Evolutionary conservation across 2,329 filamentous ascomycete species (phyloP).

Genomic region (Cladorrhinum sp.): DNA sequence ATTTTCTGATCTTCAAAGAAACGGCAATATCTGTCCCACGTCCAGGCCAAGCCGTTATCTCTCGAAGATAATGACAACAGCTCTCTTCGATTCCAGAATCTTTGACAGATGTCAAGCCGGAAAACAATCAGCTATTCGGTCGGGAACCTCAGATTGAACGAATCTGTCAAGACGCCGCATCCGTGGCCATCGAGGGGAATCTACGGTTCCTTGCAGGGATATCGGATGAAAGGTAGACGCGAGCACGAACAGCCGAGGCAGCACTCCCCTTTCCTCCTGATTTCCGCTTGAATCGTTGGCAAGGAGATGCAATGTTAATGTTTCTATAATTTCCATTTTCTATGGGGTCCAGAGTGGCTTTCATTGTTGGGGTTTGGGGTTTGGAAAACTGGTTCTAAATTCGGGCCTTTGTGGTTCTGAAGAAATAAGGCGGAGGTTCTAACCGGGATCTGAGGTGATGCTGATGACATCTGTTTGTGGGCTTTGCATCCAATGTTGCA

Average conservation of each 20-base stretch:
- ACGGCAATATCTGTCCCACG: constrained; percentile 5
- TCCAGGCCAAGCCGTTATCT: background rate
- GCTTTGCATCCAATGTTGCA: constrained; percentile 6
- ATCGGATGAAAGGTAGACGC: constrained; percentile 15
- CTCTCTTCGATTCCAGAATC: background rate
- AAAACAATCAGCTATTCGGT: background rate
- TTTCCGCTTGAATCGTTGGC: constrained; percentile 5
- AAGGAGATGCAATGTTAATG: background rate
- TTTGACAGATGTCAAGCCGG: background rate
- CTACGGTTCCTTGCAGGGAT: constrained; percentile 11
- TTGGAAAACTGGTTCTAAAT: background rate
- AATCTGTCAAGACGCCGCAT: constrained; percentile 1
- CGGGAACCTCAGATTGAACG: background rate
- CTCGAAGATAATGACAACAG: background rate
- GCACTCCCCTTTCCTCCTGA: constrained; percentile 7
- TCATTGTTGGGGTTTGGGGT: background rate
- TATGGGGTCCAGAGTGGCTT: too few species aligned
- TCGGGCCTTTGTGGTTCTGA: background rate
- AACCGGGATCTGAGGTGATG: background rate
- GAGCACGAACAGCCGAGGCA: constrained; percentile 24
- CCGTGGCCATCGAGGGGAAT: background rate
- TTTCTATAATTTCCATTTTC: background rate
- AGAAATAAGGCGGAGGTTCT: background rate
- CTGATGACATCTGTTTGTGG: constrained; percentile 16
- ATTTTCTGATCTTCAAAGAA: constrained; percentile 18